Evolutionary conservation across 2,329 filamentous ascomycete species (phyloP).

Genomic region (Claviceps maximensis): DNA sequence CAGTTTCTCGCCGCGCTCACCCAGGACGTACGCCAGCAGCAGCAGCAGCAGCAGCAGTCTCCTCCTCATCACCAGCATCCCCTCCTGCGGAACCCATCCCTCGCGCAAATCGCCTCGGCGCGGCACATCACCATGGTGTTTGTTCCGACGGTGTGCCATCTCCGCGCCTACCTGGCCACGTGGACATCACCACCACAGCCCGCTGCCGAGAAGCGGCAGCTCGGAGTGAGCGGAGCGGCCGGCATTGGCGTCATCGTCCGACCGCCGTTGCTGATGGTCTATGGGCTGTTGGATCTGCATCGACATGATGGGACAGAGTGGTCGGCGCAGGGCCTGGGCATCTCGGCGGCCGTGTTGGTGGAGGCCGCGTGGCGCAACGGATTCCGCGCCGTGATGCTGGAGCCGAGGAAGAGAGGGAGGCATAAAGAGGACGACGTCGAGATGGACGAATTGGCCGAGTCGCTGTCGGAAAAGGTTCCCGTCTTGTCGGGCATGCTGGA

Average conservation of each 20-base stretch:
- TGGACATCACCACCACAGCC: slow-evolving; percentile 26
- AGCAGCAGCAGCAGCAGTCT: background rate
- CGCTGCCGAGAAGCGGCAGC: too few species aligned
- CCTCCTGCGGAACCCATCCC: slow-evolving; percentile 44
- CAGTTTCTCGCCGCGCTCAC: slow-evolving; percentile 51
- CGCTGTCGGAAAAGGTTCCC: slow-evolving; percentile 42
- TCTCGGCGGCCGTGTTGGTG: slow-evolving; percentile 47
- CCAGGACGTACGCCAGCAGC: slow-evolving; percentile 27
- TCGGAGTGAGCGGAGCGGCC: slow-evolving; percentile 19
- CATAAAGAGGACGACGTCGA: slow-evolving; percentile 12
- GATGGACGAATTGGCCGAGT: slow-evolving; percentile 2
- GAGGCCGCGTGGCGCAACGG: slow-evolving; percentile 40
- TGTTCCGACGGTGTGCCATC: slow-evolving; percentile 59
- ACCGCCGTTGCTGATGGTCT: slow-evolving; percentile 41
- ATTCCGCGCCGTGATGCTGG: slow-evolving; percentile 33
- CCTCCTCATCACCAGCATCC: slow-evolving; percentile 6
- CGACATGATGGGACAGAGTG: slow-evolving; percentile 52
- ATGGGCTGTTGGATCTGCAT: slow-evolving; percentile 54
- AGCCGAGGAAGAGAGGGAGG: slow-evolving; percentile 25
- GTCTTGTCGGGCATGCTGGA: slow-evolving; percentile 45
- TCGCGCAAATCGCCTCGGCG: slow-evolving; percentile 56
- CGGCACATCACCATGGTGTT: slow-evolving; percentile 59
- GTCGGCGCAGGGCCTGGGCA: slow-evolving; percentile 59
- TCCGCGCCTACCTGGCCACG: slow-evolving; percentile 61
- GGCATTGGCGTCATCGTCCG: too few species aligned